Evolutionary conservation across 306 rosid species (phyloP).

Genomic region (Senna siamea): DNA sequence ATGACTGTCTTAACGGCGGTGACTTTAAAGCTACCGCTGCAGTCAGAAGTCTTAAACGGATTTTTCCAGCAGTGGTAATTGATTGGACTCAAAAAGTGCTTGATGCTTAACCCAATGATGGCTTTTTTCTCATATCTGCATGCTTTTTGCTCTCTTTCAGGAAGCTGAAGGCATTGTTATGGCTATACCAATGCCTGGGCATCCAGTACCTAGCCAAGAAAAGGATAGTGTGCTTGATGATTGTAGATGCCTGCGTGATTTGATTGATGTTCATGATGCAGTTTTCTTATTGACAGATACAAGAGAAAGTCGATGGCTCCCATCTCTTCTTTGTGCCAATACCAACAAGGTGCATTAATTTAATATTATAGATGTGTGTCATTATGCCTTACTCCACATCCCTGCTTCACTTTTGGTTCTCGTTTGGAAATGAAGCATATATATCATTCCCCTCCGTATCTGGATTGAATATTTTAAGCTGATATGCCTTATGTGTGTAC

Average conservation of each 20-base stretch:
- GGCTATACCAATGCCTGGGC: slow-evolving; percentile 99
- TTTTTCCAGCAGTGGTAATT: slow-evolving; percentile 94
- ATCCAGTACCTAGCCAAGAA: slow-evolving; percentile 76
- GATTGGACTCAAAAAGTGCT: slow-evolving; percentile 26
- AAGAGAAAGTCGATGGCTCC: slow-evolving; percentile 99
- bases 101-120: slow-evolving; percentile 5
- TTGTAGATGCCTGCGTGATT: slow-evolving; percentile 69
- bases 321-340: slow-evolving; percentile 91
- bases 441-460: slow-evolving; percentile 5
- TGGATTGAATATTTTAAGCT: slow-evolving; percentile 22
- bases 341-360: slow-evolving; percentile 70
- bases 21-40: slow-evolving; percentile 86
- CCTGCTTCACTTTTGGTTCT: slow-evolving; percentile 24
- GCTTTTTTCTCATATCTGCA: slow-evolving; percentile 31
- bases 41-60: slow-evolving; percentile 74
- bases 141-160: slow-evolving; percentile 44
- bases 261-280: slow-evolving; percentile 81
- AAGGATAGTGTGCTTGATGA: slow-evolving; percentile 68
- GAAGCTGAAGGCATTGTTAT: slow-evolving; percentile 91
- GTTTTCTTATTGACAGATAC: slow-evolving; percentile 94
- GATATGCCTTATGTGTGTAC: slow-evolving; percentile 13
- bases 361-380: slow-evolving; percentile 25
- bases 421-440: slow-evolving; percentile 33
- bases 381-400: slow-evolving; percentile 1
- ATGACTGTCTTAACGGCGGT: slow-evolving; percentile 94